Conservation (phyloP, 148 eudicot genomes). For the Rhododendron griersonianum region DNA sequence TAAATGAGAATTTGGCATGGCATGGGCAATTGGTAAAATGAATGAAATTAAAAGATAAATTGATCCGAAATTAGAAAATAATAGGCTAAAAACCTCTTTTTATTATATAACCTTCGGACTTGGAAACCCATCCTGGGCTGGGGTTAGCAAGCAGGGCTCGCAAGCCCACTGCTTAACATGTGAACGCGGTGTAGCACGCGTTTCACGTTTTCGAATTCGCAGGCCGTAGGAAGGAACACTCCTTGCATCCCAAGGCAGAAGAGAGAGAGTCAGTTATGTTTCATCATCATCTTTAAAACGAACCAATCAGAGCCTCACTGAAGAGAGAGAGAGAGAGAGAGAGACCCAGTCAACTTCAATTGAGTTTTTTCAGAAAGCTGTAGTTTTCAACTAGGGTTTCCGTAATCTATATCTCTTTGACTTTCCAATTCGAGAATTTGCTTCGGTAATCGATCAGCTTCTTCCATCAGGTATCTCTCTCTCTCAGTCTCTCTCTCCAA, state of each 20-base stretch:
- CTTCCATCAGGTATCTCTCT: constrained; percentile 2
- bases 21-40: too few species aligned
- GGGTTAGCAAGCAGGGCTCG: not conserved
- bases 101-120: too few species aligned
- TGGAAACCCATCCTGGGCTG: not conserved
- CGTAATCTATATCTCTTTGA: not conserved
- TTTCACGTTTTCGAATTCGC: not conserved
- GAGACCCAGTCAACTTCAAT: not conserved
- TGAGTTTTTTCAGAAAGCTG: not conserved
- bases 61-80: too few species aligned
- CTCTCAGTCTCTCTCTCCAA: not conserved
- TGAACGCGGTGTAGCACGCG: not conserved
- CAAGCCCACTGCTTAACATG: not conserved
- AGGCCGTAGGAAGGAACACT: not conserved
- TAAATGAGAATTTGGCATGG: too few species aligned
- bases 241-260: not conserved
- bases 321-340: not conserved
- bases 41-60: too few species aligned
- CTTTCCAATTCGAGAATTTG: not conserved
- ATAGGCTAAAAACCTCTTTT: too few species aligned
- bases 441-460: not conserved
- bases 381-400: constrained; percentile 4
- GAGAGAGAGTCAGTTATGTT: too few species aligned
- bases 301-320: not conserved
- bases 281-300: not conserved